Conservation (phyloP, 495 filamentous ascomycete species). For the Penicillium atrosanguineum region DNA sequence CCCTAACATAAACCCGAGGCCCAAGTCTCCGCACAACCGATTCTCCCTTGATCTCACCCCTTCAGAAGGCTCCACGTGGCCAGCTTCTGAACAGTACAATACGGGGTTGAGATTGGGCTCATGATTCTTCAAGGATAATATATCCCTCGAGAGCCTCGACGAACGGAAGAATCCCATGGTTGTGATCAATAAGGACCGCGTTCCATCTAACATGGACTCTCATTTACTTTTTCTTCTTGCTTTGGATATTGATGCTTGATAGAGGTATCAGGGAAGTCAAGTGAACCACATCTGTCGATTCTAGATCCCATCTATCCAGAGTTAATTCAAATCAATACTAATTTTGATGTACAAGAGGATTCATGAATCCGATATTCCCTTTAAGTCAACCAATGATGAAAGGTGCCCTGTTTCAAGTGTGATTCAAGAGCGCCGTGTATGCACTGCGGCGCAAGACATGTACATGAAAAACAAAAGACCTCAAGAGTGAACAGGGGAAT, state of each 20-base stretch:
- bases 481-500: not conserved
- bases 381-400: conserved; percentile 6
- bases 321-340: not conserved
- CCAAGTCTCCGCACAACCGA: not conserved
- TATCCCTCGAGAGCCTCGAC: not conserved
- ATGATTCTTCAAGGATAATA: no score
- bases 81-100: not conserved
- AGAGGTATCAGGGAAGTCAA: not conserved
- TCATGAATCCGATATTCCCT: conserved; percentile 3
- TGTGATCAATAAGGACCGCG: not conserved
- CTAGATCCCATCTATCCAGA: not conserved
- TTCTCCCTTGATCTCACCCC: not conserved
- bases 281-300: not conserved
- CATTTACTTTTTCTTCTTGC: not conserved
- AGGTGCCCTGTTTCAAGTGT: not conserved
- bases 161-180: not conserved
- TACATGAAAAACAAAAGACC: not conserved
- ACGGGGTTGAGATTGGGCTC: no score
- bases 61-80: not conserved
- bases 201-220: not conserved
- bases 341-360: conserved; percentile 8
- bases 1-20: not conserved
- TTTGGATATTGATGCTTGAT: not conserved
- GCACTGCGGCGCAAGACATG: not conserved
- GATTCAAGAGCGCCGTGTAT: not conserved